A percentile compares a stretch with the other conserved stretches of the same genome.
Evolutionary conservation across 805 yeast species (phyloP).

Genomic region (Barnettozyma pratensis): DNA sequence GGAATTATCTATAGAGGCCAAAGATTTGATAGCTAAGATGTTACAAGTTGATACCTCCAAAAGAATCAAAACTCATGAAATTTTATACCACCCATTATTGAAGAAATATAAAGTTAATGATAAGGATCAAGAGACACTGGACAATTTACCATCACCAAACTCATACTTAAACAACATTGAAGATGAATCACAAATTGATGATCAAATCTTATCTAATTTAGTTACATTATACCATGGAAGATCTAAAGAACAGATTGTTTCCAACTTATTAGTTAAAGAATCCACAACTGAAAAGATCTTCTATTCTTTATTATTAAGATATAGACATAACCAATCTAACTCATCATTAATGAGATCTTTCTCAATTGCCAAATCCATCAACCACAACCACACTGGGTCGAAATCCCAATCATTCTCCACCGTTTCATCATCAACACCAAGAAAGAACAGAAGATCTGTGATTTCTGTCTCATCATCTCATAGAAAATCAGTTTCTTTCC

Average conservation of each 20-base stretch:
- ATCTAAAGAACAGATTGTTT: slow-evolving; percentile 48
- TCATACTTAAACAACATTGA: slow-evolving; percentile 21
- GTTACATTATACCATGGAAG: slow-evolving; percentile 82
- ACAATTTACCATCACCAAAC: slow-evolving; percentile 28
- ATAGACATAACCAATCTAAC: slow-evolving; percentile 60
- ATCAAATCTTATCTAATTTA: slow-evolving; percentile 67
- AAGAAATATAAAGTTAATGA: slow-evolving; percentile 46
- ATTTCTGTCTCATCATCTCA: slow-evolving; percentile 45
- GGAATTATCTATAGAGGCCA: slow-evolving; percentile 58
- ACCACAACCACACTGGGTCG: slow-evolving; percentile 7
- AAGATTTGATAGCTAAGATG: slow-evolving; percentile 60
- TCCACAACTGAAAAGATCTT: slow-evolving; percentile 75
- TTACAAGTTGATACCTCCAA: slow-evolving; percentile 64
- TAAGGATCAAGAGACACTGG: slow-evolving; percentile 22
- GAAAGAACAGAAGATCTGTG: slow-evolving; percentile 35
- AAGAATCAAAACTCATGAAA: slow-evolving; percentile 64
- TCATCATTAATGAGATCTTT: slow-evolving; percentile 25
- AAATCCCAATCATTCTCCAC: slow-evolving; percentile 8
- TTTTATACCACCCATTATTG: slow-evolving; percentile 73
- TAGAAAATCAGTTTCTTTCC: slow-evolving; percentile 44
- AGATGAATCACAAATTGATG: slow-evolving; percentile 51
- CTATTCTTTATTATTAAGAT: slow-evolving; percentile 68
- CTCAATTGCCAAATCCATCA: slow-evolving; percentile 27
- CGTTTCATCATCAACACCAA: slow-evolving; percentile 21
- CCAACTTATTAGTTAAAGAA: slow-evolving; percentile 47